A percentile compares a stretch with the other conserved stretches of the same genome.
Conservation (phyloP, 257 asterid genomes). For the Solanum rostratum region DNA sequence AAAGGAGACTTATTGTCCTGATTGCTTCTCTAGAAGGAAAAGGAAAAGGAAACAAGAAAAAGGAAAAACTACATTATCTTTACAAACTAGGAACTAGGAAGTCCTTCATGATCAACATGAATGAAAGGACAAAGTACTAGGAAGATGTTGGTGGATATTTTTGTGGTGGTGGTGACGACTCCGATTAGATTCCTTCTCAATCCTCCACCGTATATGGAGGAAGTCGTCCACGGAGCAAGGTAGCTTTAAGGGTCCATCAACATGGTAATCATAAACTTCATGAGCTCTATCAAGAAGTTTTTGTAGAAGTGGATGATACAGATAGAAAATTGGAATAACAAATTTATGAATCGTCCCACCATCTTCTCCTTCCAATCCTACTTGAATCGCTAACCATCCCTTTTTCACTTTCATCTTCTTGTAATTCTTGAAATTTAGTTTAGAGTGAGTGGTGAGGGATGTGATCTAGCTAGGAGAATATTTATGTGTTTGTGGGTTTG, state of each 20-base stretch:
- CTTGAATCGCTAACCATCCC: conserved; percentile 26
- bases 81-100: background rate
- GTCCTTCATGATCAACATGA: conserved; percentile 10
- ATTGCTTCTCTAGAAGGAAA: background rate
- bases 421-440: background rate
- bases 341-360: conserved; percentile 18
- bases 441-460: background rate
- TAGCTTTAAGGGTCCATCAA: conserved; percentile 24
- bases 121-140: conserved; percentile 17
- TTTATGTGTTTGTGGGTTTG: background rate
- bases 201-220: conserved; percentile 33
- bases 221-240: conserved; percentile 34
- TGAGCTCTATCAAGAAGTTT: conserved; percentile 26
- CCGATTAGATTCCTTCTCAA: conserved; percentile 20
- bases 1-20: background rate
- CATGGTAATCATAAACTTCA: conserved; percentile 31
- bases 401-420: background rate
- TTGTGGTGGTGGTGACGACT: background rate
- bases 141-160: conserved; percentile 5
- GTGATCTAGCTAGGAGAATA: background rate
- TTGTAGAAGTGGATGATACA: conserved; percentile 24
- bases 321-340: conserved; percentile 29
- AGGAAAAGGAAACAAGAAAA: background rate
- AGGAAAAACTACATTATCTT: background rate
- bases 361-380: conserved; percentile 22